Base-by-base conservation (phyloP, 2,329 filamentous ascomycete species). In the Malbranchea zuffiana region DNA sequence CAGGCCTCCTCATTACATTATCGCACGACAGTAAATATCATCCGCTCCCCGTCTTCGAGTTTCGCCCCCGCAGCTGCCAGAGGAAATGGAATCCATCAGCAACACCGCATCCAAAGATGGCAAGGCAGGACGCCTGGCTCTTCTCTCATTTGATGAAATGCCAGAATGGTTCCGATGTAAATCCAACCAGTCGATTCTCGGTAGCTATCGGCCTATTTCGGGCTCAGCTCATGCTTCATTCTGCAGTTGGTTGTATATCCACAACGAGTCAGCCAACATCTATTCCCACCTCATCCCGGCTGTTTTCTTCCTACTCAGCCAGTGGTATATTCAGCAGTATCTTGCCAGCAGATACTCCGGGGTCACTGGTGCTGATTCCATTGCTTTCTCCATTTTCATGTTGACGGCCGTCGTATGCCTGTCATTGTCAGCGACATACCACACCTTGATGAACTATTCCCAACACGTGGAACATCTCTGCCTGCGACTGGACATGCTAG, bases 121-220 rank as follows among this genome's bases (percentile, higher is more conserved):
- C 18, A 43, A 41, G 37, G 40, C 37, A 43, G 37, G 32, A 36
- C 40, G 40, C 25, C 37, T 31, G 36, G 37, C 32, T 43, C 41
- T 43, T 41, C 39, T 43, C 28, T 41, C 41, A 21, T 43, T 37
- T 23, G 36, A 35, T 24, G 18, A 34, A 18, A 35, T 40, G 21
- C 32, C 31, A 8, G 26, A 32, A 25, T 33, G 31, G 39, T 33
- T 32, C 12, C 33, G 37, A 20, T 13, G 25, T 39, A 31, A 42
- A 38, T 23, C 31, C 20, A 55, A 53, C 38, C 18, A 46, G 29
- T 52, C 32, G 26, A 53, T 55, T 43, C 49, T 41, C 29, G 33
- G 37, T 42, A 50, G 50, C 30, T 55, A 54, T 42, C 50, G 51
- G 12, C 45, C 48, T 1, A 43, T 47, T 26, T 52, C 48, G 23